These are phyloP conservation scores for Middelhovenomyces tepae DNA, from an alignment of 805 yeast species.

Conservation along the genomic window DNA sequence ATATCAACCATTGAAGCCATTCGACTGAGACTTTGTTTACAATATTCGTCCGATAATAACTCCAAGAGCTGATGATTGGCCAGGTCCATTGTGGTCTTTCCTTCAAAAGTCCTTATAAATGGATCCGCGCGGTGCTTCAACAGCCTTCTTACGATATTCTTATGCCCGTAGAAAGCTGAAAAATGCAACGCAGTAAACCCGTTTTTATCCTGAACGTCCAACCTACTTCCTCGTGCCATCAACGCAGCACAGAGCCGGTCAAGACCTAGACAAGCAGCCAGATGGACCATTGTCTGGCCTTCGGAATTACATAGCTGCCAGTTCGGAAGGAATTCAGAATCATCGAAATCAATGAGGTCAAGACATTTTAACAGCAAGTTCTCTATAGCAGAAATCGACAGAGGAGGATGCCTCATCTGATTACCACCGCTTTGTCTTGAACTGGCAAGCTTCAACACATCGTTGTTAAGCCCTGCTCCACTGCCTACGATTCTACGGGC, in stretches of 20 bases:
- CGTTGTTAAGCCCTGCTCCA: constrained; percentile 11
- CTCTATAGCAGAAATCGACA: constrained; percentile 28
- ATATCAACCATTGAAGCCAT: background rate
- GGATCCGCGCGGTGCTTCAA: constrained; percentile 57
- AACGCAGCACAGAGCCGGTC: constrained; percentile 51
- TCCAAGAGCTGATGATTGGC: constrained; percentile 1
- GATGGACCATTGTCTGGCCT: constrained; percentile 83
- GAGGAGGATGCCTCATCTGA: constrained; percentile 6
- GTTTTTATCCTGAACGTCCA: constrained; percentile 62
- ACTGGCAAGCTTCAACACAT: too few relatives aligned
- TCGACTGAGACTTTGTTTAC: background rate
- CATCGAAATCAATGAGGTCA: constrained; percentile 54
- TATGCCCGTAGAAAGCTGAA: constrained; percentile 69
- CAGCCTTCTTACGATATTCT: constrained; percentile 54
- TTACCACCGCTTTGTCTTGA: constrained; percentile 20
- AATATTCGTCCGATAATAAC: background rate
- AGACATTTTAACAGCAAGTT: constrained; percentile 40
- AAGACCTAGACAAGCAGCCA: constrained; percentile 74
- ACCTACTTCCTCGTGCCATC: constrained; percentile 48
- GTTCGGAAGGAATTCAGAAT: constrained; percentile 41
- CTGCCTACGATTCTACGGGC: constrained; percentile 85
- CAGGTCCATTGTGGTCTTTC: constrained; percentile 19
- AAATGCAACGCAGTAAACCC: constrained; percentile 85
- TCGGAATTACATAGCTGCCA: constrained; percentile 73
- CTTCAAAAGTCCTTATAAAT: constrained; percentile 43